Base-by-base conservation (phyloP, 768 basidiomycete genomes). In the Podaxis pistillaris region DNA sequence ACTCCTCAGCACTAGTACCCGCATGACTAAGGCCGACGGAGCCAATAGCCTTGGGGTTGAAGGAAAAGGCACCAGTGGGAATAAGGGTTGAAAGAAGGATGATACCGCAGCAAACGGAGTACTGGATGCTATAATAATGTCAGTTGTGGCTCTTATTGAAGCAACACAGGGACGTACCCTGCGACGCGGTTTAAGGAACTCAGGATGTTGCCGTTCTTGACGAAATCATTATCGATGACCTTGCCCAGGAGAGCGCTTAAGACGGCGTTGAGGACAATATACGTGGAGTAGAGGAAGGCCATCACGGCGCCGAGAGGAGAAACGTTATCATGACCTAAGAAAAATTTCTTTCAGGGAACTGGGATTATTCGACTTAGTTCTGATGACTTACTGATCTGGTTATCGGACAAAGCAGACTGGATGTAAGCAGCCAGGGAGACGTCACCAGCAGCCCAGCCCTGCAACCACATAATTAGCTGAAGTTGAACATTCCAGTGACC, bases 371-470 rank as follows among this genome's bases (percentile, higher is more conserved):
- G 15, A n/a, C 9, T 7, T 50, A 2, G 19, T 1, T 11, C 4
- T 19, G 36, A 7, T 40, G 6, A 50, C 71, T 37, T 60, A 73
- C 72, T 40, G 60, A 69, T 73, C 38, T 71, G 57, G 1, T 68
- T 68, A n/a, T 73, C 71, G 19, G 71, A 68, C 5, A 75, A 65
- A 7, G 68, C 62, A 11, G 72, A 69, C 55, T 74, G 73, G 28
- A 75, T 75, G 63, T 73, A 75, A 36, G 74, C 74, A 40, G 74
- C 73, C 30, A 75, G 66, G 1, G 74, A 75, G 22, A 74, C 74
- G 63, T 75, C 74, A 33, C 74, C 74, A 53, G 74, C 74, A 12
- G 73, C 73, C 74, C 74, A 75, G n/a, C 74, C 74, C 68, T 72
- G 57, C n/a, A 24, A 2, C 2, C 19, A 33, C 9, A 9, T 15